Percentiles rank a stretch among this genome's conserved stretches.
Conservation (phyloP, 768 basidiomycete genomes). For the Mycena rebaudengoi region DNA sequence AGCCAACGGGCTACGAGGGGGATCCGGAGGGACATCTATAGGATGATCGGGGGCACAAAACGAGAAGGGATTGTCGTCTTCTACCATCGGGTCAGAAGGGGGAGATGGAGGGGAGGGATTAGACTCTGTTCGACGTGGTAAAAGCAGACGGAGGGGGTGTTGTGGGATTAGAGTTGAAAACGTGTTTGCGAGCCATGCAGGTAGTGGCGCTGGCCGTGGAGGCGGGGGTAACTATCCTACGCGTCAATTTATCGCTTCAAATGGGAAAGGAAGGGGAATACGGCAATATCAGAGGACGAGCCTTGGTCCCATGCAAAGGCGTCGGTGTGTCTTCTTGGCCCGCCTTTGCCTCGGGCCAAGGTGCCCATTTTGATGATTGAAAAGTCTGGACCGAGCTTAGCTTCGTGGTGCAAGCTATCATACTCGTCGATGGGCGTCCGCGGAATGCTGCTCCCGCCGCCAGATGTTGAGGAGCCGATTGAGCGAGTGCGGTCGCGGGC, state of each 20-base stretch:
- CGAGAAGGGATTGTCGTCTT: constrained; percentile 10
- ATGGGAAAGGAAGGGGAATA: not conserved
- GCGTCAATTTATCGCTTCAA: not conserved
- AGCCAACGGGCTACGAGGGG: not conserved
- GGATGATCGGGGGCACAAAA: constrained; percentile 18
- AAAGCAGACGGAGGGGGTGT: constrained; percentile 44
- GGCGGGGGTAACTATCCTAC: not conserved
- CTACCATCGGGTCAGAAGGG: not conserved
- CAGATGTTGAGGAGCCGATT: constrained; percentile 53
- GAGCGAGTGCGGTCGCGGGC: constrained; percentile 46
- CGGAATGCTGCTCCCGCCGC: constrained; percentile 52
- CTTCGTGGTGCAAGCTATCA: constrained; percentile 35
- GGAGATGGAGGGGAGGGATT: constrained; percentile 9
- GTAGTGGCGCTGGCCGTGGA: constrained; percentile 37
- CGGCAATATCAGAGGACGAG: constrained; percentile 18
- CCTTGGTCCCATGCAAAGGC: constrained; percentile 16
- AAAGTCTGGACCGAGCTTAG: constrained; percentile 49
- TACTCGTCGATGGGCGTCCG: constrained; percentile 53
- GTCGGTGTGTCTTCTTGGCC: not conserved
- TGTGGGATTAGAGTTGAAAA: constrained; percentile 43
- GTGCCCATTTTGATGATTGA: constrained; percentile 53
- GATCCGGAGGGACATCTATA: not conserved
- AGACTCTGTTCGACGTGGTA: constrained; percentile 29
- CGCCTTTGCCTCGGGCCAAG: not conserved
- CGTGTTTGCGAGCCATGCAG: constrained; percentile 52